phyloP scores from a whole-genome alignment of 2,329 filamentous ascomycete genomes.

The Ceratocystis variospora region DNA sequence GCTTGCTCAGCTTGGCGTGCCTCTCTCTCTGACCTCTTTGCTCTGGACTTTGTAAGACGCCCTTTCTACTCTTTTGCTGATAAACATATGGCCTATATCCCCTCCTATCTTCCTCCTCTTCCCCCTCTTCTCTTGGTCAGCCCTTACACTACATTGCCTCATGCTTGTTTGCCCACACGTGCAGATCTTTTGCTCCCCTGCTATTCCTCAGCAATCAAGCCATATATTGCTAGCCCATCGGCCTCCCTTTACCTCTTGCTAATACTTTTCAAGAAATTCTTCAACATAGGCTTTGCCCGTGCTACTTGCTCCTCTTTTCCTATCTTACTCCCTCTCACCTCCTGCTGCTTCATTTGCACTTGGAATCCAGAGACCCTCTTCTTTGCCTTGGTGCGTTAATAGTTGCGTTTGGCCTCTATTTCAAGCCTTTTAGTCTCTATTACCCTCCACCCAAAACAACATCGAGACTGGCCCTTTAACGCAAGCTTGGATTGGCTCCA shows the following conservation, averaged over 20 bases:
- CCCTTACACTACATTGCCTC: not conserved
- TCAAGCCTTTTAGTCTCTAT: not conserved
- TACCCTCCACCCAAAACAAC: not conserved
- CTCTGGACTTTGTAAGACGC: not conserved
- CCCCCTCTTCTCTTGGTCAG: not conserved
- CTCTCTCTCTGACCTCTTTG: not conserved
- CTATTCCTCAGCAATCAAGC: not conserved
- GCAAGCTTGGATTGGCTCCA: not conserved
- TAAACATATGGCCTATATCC: not conserved
- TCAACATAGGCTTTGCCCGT: not conserved
- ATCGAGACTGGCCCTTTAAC: not conserved
- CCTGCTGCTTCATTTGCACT: not conserved
- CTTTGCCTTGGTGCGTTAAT: not conserved
- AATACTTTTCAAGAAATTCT: not conserved
- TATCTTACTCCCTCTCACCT: not conserved
- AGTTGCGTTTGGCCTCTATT: not conserved
- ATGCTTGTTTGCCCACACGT: not conserved
- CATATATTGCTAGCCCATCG: not conserved
- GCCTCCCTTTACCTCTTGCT: not conserved
- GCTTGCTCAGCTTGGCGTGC: not conserved
- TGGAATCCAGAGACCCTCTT: constrained; percentile 1
- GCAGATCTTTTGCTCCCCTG: not conserved
- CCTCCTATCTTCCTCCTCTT: not conserved
- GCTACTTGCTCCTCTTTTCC: not conserved
- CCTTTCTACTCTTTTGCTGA: not conserved